Conservation (phyloP, 306 rosid species). For the Medicago truncatula region MtrunA17r5.0-ANR NC_053042.1:6589501-6590000, state of each 20-base stretch:
- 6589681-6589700: neutral
- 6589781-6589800: constrained; percentile 1
- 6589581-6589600: neutral
- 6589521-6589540: too few species aligned
- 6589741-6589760: neutral
- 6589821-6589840: constrained; percentile 8
- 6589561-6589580: neutral
- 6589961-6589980: neutral
- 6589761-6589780: neutral
- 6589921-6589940: neutral
- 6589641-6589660: neutral
- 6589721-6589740: neutral
- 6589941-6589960: neutral
- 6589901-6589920: neutral
- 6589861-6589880: too few species aligned
- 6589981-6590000: neutral
- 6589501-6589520: too few species aligned
- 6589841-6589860: neutral
- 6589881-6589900: neutral
- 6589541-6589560: too few species aligned
- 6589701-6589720: constrained; percentile 11
- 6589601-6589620: neutral
- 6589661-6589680: neutral
- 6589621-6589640: too few species aligned
- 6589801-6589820: neutral